Percentiles rank a stretch among this genome's conserved stretches.
These are phyloP conservation scores for Coemansia sp. DNA, from an alignment of 192 early-diverging fungal genomes.

Conservation along the genomic window DNA sequence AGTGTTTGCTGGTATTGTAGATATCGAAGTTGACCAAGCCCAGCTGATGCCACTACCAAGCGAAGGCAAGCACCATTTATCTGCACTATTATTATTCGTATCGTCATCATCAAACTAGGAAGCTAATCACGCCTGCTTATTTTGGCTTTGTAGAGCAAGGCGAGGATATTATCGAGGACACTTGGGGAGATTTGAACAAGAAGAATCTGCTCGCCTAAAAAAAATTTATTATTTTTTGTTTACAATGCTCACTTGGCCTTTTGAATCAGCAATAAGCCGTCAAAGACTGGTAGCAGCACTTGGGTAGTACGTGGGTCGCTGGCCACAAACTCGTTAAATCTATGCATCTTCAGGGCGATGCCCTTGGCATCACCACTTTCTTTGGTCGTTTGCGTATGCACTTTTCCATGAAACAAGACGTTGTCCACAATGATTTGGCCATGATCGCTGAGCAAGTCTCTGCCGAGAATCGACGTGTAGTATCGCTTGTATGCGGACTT, in stretches of 20 bases:
- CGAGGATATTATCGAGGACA: conserved; percentile 31
- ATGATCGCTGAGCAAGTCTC: conserved; percentile 54
- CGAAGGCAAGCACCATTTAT: too few species aligned
- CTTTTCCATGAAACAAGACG: conserved; percentile 47
- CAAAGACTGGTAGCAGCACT: conserved; percentile 67
- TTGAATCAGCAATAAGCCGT: conserved; percentile 60
- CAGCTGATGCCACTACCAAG: conserved; percentile 48
- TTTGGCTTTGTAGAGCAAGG: conserved; percentile 11
- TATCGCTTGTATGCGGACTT: conserved; percentile 67
- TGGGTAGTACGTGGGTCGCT: conserved; percentile 60
- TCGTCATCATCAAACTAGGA: neutral
- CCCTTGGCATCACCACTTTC: neutral
- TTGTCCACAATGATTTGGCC: conserved; percentile 74
- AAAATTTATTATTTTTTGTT: too few species aligned
- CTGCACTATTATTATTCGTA: neutral
- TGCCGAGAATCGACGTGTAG: conserved; percentile 63
- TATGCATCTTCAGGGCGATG: conserved; percentile 25
- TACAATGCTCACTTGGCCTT: conserved; percentile 7
- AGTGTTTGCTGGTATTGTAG: conserved; percentile 7
- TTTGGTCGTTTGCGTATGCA: neutral
- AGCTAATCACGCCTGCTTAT: neutral
- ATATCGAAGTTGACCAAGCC: conserved; percentile 43
- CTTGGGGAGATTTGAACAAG: conserved; percentile 30
- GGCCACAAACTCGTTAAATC: conserved; percentile 66
- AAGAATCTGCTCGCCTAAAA: conserved; percentile 14